Percentiles rank a stretch among this genome's conserved stretches.
Conservation (phyloP, 75 land plant genomes). For the Cryptomeria japonica region DNA sequence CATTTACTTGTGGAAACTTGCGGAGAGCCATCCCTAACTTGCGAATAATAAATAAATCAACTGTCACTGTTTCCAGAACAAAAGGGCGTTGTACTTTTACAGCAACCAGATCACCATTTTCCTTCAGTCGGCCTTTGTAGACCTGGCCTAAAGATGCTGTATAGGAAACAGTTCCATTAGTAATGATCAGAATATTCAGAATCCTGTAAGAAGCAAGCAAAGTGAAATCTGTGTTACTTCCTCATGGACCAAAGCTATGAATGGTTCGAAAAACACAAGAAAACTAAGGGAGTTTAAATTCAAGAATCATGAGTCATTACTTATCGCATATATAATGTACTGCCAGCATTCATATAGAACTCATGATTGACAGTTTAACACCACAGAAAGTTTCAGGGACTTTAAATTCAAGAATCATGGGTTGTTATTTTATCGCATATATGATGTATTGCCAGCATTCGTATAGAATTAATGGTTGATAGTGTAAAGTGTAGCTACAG, state of each 20-base stretch:
- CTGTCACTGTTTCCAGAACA: conserved; percentile 98
- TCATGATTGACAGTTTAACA: not conserved
- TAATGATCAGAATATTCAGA: conserved; percentile 1
- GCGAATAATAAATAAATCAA: conserved; percentile 91
- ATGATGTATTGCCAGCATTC: not conserved
- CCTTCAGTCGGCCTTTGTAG: conserved; percentile 87
- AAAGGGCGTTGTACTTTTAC: conserved; percentile 99
- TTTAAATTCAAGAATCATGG: not conserved
- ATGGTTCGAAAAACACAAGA: not conserved
- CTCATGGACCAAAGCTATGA: not conserved
- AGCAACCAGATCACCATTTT: conserved; percentile 96
- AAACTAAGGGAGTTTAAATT: not conserved
- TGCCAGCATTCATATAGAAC: not conserved
- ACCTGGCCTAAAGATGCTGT: conserved; percentile 99
- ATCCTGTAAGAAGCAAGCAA: not conserved
- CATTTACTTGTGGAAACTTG: conserved; percentile 88
- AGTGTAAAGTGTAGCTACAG: conserved; percentile 1
- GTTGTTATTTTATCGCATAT: not conserved
- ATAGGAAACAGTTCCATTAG: conserved; percentile 8
- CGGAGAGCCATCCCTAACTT: conserved; percentile 82
- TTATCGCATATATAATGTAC: not conserved
- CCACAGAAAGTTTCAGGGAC: not conserved
- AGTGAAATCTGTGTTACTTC: not conserved
- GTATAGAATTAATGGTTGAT: not conserved
- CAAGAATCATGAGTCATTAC: not conserved